Conservation (phyloP, 2,329 filamentous ascomycete species). For the Fusarium sublunatum region DNA sequence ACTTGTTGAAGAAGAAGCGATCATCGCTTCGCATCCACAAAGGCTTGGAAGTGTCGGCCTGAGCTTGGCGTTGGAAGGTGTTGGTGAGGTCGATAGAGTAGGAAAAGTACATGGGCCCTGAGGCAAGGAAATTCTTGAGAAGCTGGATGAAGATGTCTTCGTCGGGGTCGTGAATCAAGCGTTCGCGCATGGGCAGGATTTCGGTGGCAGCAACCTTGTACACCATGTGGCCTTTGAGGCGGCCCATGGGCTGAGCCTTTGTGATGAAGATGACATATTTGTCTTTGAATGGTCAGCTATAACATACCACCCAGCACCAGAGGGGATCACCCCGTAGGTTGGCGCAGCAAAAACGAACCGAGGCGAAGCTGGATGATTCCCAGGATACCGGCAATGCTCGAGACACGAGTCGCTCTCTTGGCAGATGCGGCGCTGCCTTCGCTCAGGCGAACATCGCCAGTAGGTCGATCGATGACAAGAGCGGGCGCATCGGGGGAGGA, state of each 20-base stretch:
- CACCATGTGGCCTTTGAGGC: constrained; percentile 94
- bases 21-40: constrained; percentile 95
- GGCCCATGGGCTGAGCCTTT: constrained; percentile 89
- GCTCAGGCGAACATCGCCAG: constrained; percentile 86
- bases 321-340: constrained; percentile 17
- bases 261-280: constrained; percentile 98
- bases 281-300: constrained; percentile 61
- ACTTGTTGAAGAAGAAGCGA: constrained; percentile 98
- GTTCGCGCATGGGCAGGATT: constrained; percentile 92
- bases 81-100: constrained; percentile 98
- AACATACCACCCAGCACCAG: constrained; percentile 20
- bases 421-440: constrained; percentile 80
- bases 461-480: constrained; percentile 89
- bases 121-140: constrained; percentile 83
- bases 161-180: constrained; percentile 89
- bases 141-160: constrained; percentile 91
- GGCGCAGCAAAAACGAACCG: constrained; percentile 65
- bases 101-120: constrained; percentile 95
- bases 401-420: constrained; percentile 78
- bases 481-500: constrained; percentile 90
- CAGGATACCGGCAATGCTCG: constrained; percentile 93
- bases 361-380: constrained; percentile 93
- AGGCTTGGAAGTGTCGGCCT: constrained; percentile 76
- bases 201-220: constrained; percentile 94
- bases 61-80: constrained; percentile 92